phyloP scores from a whole-genome alignment of 1,139 yeast genomes.

The Pneumocystis carinii region DNA sequence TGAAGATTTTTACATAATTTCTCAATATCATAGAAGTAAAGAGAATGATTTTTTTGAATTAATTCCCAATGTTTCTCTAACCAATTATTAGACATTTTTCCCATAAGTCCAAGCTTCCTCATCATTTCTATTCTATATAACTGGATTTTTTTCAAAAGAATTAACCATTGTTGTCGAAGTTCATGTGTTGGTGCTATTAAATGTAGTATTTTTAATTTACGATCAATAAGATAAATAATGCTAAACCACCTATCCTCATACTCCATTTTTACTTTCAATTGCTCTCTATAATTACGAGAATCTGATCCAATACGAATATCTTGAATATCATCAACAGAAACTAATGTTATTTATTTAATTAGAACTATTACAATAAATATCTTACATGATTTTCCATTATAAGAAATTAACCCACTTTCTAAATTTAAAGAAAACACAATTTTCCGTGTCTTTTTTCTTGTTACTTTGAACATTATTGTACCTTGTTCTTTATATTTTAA shows the following conservation, averaged over 20 bases:
- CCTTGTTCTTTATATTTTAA: neutral
- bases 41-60: slow-evolving; percentile 28
- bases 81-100: neutral
- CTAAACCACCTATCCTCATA: slow-evolving; percentile 64
- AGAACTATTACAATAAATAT: neutral
- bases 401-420: slow-evolving; percentile 33
- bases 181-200: slow-evolving; percentile 51
- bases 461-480: slow-evolving; percentile 37
- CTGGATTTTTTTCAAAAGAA: slow-evolving; percentile 28
- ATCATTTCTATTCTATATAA: slow-evolving; percentile 4
- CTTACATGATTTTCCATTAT: slow-evolving; percentile 33
- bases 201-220: slow-evolving; percentile 53
- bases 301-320: slow-evolving; percentile 51
- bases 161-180: slow-evolving; percentile 43
- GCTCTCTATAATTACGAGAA: slow-evolving; percentile 74
- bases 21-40: slow-evolving; percentile 55
- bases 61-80: slow-evolving; percentile 9
- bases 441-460: slow-evolving; percentile 52
- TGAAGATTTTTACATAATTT: slow-evolving; percentile 53
- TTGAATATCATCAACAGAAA: slow-evolving; percentile 47
- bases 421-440: slow-evolving; percentile 33
- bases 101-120: slow-evolving; percentile 2
- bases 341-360: neutral
- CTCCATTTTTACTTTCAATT: slow-evolving; percentile 55
- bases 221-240: slow-evolving; percentile 43